phyloP scores from a whole-genome alignment of 768 basidiomycete genomes.

The Suillus plorans region DNA sequence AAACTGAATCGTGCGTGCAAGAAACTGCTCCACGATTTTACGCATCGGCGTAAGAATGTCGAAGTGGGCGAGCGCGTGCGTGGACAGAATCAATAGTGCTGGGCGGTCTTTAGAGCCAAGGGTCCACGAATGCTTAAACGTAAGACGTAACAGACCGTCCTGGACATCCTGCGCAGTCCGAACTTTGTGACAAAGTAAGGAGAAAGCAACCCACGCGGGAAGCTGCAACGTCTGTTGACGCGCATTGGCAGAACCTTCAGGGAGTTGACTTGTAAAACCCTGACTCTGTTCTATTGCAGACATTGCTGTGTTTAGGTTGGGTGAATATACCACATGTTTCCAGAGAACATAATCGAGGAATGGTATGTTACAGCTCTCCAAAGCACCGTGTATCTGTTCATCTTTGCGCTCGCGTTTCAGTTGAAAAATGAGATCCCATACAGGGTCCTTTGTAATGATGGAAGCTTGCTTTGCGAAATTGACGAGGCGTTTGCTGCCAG shows the following conservation, averaged over 20 bases:
- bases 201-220: constrained; percentile 58
- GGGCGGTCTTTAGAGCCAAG: constrained; percentile 36
- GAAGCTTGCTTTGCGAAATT: constrained; percentile 35
- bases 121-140: constrained; percentile 37
- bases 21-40: constrained; percentile 42
- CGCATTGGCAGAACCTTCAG: not conserved
- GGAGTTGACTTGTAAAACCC: not conserved
- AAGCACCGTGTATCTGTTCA: constrained; percentile 18
- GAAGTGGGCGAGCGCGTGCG: constrained; percentile 50
- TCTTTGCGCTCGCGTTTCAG: constrained; percentile 23
- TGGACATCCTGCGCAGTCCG: constrained; percentile 45
- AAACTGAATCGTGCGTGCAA: constrained; percentile 22
- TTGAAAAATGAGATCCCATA: constrained; percentile 42
- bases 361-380: constrained; percentile 33
- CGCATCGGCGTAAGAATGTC: constrained; percentile 48
- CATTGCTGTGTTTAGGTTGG: constrained; percentile 35
- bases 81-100: constrained; percentile 45
- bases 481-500: constrained; percentile 18
- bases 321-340: constrained; percentile 35
- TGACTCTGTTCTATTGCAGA: constrained; percentile 16
- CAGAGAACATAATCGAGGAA: constrained; percentile 40
- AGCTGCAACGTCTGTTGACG: constrained; percentile 6
- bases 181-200: constrained; percentile 47
- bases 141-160: constrained; percentile 42
- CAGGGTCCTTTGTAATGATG: constrained; percentile 36